phyloP scores from a whole-genome alignment of 306 rosid species.

The Gastrolobium bilobum region DNA sequence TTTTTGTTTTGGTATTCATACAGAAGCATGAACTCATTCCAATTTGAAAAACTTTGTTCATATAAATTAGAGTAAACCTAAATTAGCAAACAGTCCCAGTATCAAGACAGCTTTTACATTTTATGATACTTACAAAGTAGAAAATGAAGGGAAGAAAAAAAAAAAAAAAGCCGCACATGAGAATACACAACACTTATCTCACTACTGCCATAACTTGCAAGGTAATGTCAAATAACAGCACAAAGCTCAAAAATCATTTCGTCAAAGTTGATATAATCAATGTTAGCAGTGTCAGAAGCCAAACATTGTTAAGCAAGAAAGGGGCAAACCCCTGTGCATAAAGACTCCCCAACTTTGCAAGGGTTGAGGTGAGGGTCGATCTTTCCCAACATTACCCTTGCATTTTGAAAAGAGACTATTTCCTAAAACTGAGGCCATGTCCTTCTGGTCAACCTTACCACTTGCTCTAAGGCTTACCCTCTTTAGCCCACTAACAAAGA shows the following conservation, averaged over 20 bases:
- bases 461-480: too few relatives aligned
- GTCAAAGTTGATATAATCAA: not conserved
- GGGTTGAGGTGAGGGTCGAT: too few relatives aligned
- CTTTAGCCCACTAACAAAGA: not conserved
- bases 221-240: not conserved
- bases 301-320: not conserved
- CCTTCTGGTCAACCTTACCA: too few relatives aligned
- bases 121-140: not conserved
- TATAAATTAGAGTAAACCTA: not conserved
- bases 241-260: not conserved
- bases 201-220: not conserved
- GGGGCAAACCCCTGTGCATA: not conserved
- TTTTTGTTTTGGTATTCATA: not conserved
- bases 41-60: constrained; percentile 18
- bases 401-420: too few relatives aligned
- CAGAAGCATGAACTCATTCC: not conserved
- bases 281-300: not conserved
- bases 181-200: not conserved
- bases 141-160: not conserved
- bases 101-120: not conserved
- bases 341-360: too few relatives aligned
- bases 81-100: not conserved
- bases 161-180: not conserved
- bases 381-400: too few relatives aligned
- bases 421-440: too few relatives aligned